phyloP scores from a whole-genome alignment of 176 grass and related monocot genomes.

The Oryza meyeriana region DNA sequence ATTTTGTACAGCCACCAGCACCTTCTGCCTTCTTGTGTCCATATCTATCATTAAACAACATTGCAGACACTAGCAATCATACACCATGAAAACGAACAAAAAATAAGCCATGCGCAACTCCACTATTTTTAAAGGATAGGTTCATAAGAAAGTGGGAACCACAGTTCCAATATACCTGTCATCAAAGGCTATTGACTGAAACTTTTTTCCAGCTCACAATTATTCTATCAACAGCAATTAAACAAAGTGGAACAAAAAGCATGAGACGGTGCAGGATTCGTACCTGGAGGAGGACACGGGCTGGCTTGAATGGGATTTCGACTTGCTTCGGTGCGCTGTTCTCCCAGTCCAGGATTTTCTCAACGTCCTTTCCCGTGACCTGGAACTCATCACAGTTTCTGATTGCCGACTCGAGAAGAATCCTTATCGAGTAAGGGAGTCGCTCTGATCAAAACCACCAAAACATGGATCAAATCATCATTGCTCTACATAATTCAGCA shows the following conservation, averaged over 20 bases:
- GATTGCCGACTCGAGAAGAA: conserved; percentile 92
- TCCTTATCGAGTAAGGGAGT: conserved; percentile 90
- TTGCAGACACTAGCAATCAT: conserved; percentile 13
- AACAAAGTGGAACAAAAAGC: background rate
- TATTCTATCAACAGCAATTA: conserved; percentile 30
- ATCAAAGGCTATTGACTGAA: conserved; percentile 39
- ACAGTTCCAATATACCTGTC: conserved; percentile 35
- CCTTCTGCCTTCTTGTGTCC: background rate
- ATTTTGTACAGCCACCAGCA: conserved; percentile 28
- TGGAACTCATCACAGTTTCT: conserved; percentile 97
- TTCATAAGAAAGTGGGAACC: conserved; percentile 2
- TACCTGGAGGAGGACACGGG: conserved; percentile 95
- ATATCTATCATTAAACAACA: conserved; percentile 21
- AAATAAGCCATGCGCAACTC: conserved; percentile 6
- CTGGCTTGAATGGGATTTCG: conserved; percentile 94
- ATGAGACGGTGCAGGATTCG: background rate
- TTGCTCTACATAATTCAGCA: background rate
- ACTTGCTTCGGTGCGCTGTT: conserved; percentile 85
- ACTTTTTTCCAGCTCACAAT: conserved; percentile 27
- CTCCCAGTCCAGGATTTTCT: conserved; percentile 95
- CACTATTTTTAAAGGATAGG: conserved; percentile 40
- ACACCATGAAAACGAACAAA: conserved; percentile 9
- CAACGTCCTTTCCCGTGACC: conserved; percentile 86
- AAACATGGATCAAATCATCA: background rate
- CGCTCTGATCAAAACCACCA: conserved; percentile 48